Percentiles rank a stretch among this genome's conserved stretches.
These are phyloP conservation scores for Plectranthus barbatus DNA, from an alignment of 257 asterid genomes.

Conservation along the genomic window DNA sequence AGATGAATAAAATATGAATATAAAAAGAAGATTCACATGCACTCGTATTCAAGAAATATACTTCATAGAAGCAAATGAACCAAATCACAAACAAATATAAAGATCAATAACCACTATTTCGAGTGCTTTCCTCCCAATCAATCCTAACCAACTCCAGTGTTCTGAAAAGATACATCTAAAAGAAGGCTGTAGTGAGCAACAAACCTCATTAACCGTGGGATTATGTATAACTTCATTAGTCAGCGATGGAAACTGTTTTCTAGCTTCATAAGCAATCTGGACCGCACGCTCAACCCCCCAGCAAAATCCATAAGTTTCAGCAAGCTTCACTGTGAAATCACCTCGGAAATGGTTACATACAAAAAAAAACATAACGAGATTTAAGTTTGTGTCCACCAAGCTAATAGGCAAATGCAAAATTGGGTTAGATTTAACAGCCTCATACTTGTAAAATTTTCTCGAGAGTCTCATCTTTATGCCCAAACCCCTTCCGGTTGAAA, in stretches of 20 bases:
- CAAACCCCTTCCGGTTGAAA: slow-evolving; percentile 90
- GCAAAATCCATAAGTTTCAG: slow-evolving; percentile 93
- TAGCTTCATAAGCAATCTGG: slow-evolving; percentile 95
- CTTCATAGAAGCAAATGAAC: neutral
- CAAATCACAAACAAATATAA: neutral
- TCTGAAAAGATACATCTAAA: neutral
- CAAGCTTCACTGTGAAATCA: slow-evolving; percentile 82
- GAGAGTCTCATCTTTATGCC: slow-evolving; percentile 63
- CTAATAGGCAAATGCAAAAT: neutral
- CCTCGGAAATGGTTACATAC: slow-evolving; percentile 37
- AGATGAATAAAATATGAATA: too few species aligned
- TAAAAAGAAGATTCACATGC: too few species aligned
- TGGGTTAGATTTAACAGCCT: neutral
- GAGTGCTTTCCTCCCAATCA: neutral
- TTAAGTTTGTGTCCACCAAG: neutral
- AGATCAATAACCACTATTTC: neutral
- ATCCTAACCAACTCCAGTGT: neutral
- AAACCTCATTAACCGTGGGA: slow-evolving; percentile 91
- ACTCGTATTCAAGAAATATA: too few species aligned
- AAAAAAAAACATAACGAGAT: neutral
- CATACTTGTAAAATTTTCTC: slow-evolving; percentile 82
- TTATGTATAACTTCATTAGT: slow-evolving; percentile 94
- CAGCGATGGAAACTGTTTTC: slow-evolving; percentile 81
- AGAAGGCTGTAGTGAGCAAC: neutral
- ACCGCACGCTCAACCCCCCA: slow-evolving; percentile 99